Evolutionary conservation across 352 stramenopile genomes (phyloP), one percentile per base, ranked within the genome.

Genomic region (Pythium phragmitis): DNA sequence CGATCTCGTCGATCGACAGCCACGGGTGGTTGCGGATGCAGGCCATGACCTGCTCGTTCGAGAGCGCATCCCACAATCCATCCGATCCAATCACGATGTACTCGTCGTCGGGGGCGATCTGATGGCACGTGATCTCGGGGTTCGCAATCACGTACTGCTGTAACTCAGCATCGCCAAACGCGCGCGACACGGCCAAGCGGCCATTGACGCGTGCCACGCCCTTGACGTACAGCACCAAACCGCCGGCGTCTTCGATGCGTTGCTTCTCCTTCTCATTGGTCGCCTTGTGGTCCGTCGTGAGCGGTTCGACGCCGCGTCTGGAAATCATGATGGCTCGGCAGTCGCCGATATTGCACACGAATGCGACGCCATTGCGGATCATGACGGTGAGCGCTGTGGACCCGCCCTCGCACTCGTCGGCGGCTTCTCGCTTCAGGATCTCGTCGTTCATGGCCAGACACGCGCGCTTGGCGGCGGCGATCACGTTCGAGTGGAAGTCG

Each of bases 281-380:
- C 1, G 82, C 82, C 54, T 94, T 94, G 60, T 94, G 85, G 63
- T 94, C 85, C 3, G 74, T 91, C 16, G 80, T 89, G 21, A 94
- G 73, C 36, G 85, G 71, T 12, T 63, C 60, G 16, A 80, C 69
- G 3, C 67, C 68, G 19, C 75, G 72, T 21, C 57, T 45, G 2
- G 82, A 71, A 34, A 90, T 67, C 41, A 95, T 57, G 17, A 95
- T 70, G 2, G 82, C 86, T 34, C 86, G 70, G 41, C 80, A 95
- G 68, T 95, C 86, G 51, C 86, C 86, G 21, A 83, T 89, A 46
- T 95, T 93, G 67, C 81, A 88, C 12, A 91, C 62, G 28, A 87
- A 75, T 16, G 75, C 73, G 36, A 70, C 67, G 5, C 72, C 67
- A 26, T 73, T 65, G 34, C 85, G 74, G 21, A 91, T 78, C 21